These are phyloP conservation scores for Phytophthora palmivora DNA, from an alignment of 352 stramenopile species.

Conservation along the genomic window DNA sequence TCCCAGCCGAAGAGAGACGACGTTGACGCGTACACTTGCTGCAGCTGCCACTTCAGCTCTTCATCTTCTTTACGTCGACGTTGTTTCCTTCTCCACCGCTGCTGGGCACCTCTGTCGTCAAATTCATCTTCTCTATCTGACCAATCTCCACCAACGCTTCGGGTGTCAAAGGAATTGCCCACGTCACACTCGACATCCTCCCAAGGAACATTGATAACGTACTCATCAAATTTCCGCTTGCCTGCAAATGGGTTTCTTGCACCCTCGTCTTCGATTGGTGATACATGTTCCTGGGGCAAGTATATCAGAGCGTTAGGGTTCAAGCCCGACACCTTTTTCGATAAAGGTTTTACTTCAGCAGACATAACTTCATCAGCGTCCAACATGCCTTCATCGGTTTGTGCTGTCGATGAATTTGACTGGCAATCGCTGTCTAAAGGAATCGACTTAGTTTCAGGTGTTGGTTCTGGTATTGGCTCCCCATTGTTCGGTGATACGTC, in stretches of 20 bases:
- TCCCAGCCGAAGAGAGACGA: slow-evolving; percentile 82
- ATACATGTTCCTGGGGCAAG: slow-evolving; percentile 39
- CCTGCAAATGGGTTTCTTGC: slow-evolving; percentile 25
- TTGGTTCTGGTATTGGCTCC: slow-evolving; percentile 29
- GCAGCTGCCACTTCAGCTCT: slow-evolving; percentile 70
- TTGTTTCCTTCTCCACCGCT: slow-evolving; percentile 35
- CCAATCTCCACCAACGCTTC: slow-evolving; percentile 22
- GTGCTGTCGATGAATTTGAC: slow-evolving; percentile 13
- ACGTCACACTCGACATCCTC: slow-evolving; percentile 41
- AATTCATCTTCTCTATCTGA: slow-evolving; percentile 38
- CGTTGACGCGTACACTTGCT: slow-evolving; percentile 79
- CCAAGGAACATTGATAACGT: slow-evolving; percentile 56
- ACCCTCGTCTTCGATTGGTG: neutral
- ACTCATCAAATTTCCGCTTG: slow-evolving; percentile 81
- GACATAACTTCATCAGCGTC: slow-evolving; percentile 7
- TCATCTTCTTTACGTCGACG: slow-evolving; percentile 56
- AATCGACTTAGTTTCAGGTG: slow-evolving; percentile 7
- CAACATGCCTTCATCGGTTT: slow-evolving; percentile 21
- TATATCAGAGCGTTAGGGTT: slow-evolving; percentile 73
- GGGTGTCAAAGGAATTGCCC: slow-evolving; percentile 16
- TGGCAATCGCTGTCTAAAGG: slow-evolving; percentile 15
- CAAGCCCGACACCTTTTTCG: slow-evolving; percentile 34
- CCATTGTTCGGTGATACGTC: slow-evolving; percentile 1
- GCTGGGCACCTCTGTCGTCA: slow-evolving; percentile 14
- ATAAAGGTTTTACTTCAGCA: slow-evolving; percentile 5